phyloP scores from a whole-genome alignment of 306 rosid species.

The Acacia melanoxylon region DNA sequence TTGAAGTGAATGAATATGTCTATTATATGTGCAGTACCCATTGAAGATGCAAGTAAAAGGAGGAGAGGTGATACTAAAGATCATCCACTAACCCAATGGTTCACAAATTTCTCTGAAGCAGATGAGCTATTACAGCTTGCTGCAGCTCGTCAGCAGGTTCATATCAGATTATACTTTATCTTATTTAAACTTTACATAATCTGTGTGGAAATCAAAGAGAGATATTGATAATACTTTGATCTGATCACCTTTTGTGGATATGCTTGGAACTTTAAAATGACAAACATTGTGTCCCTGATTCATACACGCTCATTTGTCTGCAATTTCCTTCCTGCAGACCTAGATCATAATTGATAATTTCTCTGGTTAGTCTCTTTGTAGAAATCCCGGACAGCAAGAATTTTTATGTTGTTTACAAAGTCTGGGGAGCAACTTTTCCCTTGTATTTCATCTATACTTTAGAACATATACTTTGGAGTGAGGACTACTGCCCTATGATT shows the following conservation, averaged over 20 bases:
- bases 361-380: slow-evolving; percentile 7
- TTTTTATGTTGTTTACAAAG: not conserved
- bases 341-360: not conserved
- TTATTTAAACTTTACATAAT: slow-evolving; percentile 20
- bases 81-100: slow-evolving; percentile 68
- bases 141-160: slow-evolving; percentile 83
- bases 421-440: not conserved
- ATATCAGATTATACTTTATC: slow-evolving; percentile 13
- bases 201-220: slow-evolving; percentile 17
- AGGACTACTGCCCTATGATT: slow-evolving; percentile 17
- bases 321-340: slow-evolving; percentile 15
- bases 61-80: slow-evolving; percentile 76
- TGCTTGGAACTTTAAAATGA: slow-evolving; percentile 20
- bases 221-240: slow-evolving; percentile 16
- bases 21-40: slow-evolving; percentile 49
- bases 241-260: slow-evolving; percentile 18
- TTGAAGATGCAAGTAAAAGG: slow-evolving; percentile 65
- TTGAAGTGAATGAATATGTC: slow-evolving; percentile 20
- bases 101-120: slow-evolving; percentile 77
- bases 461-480: slow-evolving; percentile 11
- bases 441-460: slow-evolving; percentile 6
- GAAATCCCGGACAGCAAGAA: slow-evolving; percentile 14
- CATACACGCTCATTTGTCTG: slow-evolving; percentile 11
- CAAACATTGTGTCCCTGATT: slow-evolving; percentile 10
- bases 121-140: slow-evolving; percentile 86